A percentile compares a stretch with the other conserved stretches of the same genome.
Conservation (phyloP, 2,329 filamentous ascomycete genomes). For the Acrocalymma vagum region DNA sequence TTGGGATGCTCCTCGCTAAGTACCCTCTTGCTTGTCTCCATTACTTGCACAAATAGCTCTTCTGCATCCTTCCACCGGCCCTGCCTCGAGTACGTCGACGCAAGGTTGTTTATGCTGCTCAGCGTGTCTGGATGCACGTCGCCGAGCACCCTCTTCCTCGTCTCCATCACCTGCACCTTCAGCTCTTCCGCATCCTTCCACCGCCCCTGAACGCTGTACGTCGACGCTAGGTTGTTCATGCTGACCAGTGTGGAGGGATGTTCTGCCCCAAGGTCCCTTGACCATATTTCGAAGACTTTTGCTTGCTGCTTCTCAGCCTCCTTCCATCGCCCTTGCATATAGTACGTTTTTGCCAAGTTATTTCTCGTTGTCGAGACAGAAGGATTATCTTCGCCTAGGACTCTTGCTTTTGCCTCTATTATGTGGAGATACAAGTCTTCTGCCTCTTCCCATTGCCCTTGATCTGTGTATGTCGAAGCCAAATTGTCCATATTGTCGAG, state of each 20-base stretch:
- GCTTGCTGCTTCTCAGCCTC: conserved; percentile 4
- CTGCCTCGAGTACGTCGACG: background rate
- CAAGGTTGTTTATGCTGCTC: conserved; percentile 5
- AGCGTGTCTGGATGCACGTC: conserved; percentile 10
- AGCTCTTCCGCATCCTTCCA: conserved; percentile 8
- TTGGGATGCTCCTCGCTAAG: conserved; percentile 8
- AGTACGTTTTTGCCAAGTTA: background rate
- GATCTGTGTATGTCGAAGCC: background rate
- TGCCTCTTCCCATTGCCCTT: conserved; percentile 7
- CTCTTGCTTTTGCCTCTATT: background rate
- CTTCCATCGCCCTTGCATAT: conserved; percentile 4
- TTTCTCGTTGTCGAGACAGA: too few species aligned
- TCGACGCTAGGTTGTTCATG: conserved; percentile 1
- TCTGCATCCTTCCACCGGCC: conserved; percentile 1
- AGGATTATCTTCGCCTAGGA: too few species aligned
- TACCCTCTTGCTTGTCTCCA: conserved; percentile 5
- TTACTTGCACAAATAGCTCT: background rate
- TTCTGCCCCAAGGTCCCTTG: background rate
- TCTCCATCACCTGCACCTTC: conserved; percentile 8
- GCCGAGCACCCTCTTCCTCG: conserved; percentile 9
- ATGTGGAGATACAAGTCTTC: conserved; percentile 1
- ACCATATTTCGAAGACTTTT: background rate
- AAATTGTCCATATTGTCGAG: background rate
- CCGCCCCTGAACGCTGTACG: conserved; percentile 4
- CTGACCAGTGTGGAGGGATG: conserved; percentile 1